Conservation (phyloP, 192 early-diverging fungal species). For the Thamnidium elegans region DNA sequence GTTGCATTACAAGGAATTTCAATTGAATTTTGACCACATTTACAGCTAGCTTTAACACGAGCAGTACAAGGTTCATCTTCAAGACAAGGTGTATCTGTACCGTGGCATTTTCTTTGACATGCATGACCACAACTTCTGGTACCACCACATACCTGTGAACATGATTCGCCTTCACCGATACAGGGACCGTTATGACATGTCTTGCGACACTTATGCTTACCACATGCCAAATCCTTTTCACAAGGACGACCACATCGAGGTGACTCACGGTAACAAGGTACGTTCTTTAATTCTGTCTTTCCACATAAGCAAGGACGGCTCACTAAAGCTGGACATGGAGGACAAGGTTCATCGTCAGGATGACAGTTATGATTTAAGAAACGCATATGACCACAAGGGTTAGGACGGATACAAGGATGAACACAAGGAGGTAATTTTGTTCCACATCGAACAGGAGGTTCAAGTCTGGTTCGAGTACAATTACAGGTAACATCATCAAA, state of each 20-base stretch:
- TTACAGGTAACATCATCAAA: slow-evolving; percentile 84
- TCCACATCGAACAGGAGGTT: slow-evolving; percentile 87
- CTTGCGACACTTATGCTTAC: slow-evolving; percentile 76
- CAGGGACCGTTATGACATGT: slow-evolving; percentile 84
- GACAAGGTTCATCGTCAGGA: slow-evolving; percentile 78
- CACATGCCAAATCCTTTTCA: slow-evolving; percentile 51
- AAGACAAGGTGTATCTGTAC: slow-evolving; percentile 61
- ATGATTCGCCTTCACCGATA: slow-evolving; percentile 54
- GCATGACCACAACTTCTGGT: slow-evolving; percentile 84
- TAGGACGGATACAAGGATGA: slow-evolving; percentile 65
- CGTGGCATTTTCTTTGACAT: slow-evolving; percentile 77
- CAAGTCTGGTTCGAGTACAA: slow-evolving; percentile 78
- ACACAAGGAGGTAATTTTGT: slow-evolving; percentile 72
- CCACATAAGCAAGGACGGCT: slow-evolving; percentile 75
- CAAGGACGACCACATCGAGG: slow-evolving; percentile 78
- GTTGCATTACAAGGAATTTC: slow-evolving; percentile 70
- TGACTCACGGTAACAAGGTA: slow-evolving; percentile 76
- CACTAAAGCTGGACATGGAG: slow-evolving; percentile 87
- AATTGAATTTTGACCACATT: slow-evolving; percentile 67
- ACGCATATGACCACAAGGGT: slow-evolving; percentile 76
- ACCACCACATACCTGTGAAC: slow-evolving; percentile 71
- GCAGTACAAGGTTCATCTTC: slow-evolving; percentile 70
- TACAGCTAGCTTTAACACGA: slow-evolving; percentile 60
- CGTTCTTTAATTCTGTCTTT: slow-evolving; percentile 68
- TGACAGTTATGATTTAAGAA: slow-evolving; percentile 82